phyloP scores from a whole-genome alignment of 805 yeast species.

The Hanseniaspora vineae region DNA sequence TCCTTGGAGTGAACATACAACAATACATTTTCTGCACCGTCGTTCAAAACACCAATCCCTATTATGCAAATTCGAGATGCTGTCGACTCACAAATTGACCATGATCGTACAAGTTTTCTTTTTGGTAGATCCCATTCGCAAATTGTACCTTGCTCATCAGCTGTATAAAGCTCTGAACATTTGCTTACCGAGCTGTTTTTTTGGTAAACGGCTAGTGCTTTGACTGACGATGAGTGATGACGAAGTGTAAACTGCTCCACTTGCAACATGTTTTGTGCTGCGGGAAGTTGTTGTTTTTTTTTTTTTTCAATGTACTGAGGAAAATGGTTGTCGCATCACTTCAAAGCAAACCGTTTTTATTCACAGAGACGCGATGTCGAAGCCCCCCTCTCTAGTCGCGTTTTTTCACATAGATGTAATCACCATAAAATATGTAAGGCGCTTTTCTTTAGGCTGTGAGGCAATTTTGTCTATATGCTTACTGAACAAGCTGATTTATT shows the following conservation, averaged over 20 bases:
- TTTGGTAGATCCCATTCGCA: slow-evolving; percentile 19
- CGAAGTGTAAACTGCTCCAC: slow-evolving; percentile 9
- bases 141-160: slow-evolving; percentile 17
- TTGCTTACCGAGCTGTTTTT: slow-evolving; percentile 4
- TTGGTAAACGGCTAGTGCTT: slow-evolving; percentile 4
- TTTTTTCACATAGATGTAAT: no score
- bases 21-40: slow-evolving; percentile 13
- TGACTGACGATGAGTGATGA: slow-evolving; percentile 11
- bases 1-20: background rate
- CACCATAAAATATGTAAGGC: no score
- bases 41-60: slow-evolving; percentile 8
- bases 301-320: no score
- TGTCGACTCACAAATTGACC: slow-evolving; percentile 3
- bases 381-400: no score
- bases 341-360: no score
- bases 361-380: no score
- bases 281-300: no score
- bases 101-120: slow-evolving; percentile 13
- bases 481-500: no score
- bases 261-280: background rate
- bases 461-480: no score
- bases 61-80: slow-evolving; percentile 12
- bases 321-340: no score
- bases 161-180: slow-evolving; percentile 10
- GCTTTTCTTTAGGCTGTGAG: no score